Conservation (phyloP, 2,329 filamentous ascomycete species). For the Echinosphaeria canescens region DNA sequence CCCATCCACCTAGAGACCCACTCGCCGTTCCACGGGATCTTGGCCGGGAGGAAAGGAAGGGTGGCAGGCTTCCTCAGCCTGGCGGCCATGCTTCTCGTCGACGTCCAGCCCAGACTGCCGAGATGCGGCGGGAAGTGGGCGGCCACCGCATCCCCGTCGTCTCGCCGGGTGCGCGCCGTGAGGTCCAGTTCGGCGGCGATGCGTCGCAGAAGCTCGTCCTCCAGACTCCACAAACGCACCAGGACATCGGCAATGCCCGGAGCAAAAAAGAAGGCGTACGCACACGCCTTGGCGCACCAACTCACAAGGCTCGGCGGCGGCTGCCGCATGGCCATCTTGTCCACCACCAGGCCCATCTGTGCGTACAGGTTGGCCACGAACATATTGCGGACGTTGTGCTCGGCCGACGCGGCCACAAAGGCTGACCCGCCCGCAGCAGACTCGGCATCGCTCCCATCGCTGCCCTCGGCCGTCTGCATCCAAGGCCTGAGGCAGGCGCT, state of each 20-base stretch:
- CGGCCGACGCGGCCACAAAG: constrained; percentile 41
- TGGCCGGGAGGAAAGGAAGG: constrained; percentile 43
- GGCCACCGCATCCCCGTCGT: constrained; percentile 41
- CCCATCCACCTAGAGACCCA: constrained; percentile 80
- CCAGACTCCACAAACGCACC: constrained; percentile 59
- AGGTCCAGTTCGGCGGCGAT: constrained; percentile 49
- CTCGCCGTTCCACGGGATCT: constrained; percentile 65
- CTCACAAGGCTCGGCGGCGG: constrained; percentile 45
- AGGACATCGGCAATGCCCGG: constrained; percentile 70
- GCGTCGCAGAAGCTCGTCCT: constrained; percentile 45
- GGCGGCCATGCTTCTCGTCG: constrained; percentile 23
- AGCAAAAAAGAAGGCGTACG: constrained; percentile 86
- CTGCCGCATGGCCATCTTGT: constrained; percentile 67
- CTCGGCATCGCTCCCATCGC: constrained; percentile 40
- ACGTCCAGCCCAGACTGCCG: constrained; percentile 32
- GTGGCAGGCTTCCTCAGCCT: constrained; percentile 42
- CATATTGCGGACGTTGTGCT: constrained; percentile 76
- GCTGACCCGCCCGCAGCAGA: constrained; percentile 25
- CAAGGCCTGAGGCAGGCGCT: constrained; percentile 19
- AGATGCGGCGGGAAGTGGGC: constrained; percentile 48
- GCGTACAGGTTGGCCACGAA: constrained; percentile 64
- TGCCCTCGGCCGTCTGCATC: constrained; percentile 20
- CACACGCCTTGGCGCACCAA: constrained; percentile 78
- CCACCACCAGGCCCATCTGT: constrained; percentile 73
- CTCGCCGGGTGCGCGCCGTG: constrained; percentile 26